Evolutionary conservation across 805 yeast species (phyloP).

Genomic region (Hanseniaspora meyeri): DNA sequence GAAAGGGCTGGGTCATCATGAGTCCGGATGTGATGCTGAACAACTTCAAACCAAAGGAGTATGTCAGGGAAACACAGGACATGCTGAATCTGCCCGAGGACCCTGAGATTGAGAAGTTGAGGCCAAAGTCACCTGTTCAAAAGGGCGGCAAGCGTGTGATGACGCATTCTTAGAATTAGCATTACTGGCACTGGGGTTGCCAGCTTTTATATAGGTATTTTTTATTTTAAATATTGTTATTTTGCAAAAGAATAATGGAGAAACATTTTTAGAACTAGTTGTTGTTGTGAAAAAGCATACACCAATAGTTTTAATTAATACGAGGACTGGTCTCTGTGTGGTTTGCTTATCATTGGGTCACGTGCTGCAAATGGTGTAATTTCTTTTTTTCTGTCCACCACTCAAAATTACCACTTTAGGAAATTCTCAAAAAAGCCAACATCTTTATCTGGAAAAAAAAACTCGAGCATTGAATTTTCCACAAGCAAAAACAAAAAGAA

Average conservation of each 20-base stretch:
- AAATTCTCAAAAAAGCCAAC: neutral
- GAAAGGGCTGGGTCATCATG: conserved; percentile 87
- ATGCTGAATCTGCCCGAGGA: conserved; percentile 49
- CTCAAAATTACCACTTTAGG: neutral
- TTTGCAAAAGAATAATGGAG: no score
- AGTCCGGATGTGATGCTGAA: conserved; percentile 71
- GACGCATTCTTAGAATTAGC: neutral
- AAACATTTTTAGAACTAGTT: no score
- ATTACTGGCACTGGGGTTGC: no score
- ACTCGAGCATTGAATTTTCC: neutral
- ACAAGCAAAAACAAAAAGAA: neutral
- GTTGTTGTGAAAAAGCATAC: no score
- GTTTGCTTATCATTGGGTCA: neutral
- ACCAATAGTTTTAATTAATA: neutral
- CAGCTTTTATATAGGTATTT: neutral
- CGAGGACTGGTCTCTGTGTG: no score
- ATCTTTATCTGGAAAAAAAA: neutral
- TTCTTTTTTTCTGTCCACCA: neutral
- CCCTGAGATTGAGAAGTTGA: conserved; percentile 60
- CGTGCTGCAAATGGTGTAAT: neutral
- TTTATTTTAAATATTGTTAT: no score
- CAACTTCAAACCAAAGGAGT: conserved; percentile 45
- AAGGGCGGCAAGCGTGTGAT: conserved; percentile 15
- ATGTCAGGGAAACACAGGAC: conserved; percentile 32
- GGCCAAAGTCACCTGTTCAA: conserved; percentile 69